A percentile compares a stretch with the other conserved stretches of the same genome.
phyloP scores from a whole-genome alignment of 306 rosid genomes.

The Aeschynomene evenia region DNA sequence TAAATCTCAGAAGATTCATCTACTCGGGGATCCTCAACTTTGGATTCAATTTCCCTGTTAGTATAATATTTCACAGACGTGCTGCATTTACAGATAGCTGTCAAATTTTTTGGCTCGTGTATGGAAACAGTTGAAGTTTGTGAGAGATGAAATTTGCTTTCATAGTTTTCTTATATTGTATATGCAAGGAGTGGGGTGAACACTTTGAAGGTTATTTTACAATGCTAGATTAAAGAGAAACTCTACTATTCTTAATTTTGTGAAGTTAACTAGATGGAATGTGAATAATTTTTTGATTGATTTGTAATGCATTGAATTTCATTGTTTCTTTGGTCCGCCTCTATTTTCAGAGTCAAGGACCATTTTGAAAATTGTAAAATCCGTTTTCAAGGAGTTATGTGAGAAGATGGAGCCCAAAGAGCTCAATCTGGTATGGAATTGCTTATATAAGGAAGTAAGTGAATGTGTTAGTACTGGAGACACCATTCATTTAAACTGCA shows the following conservation, averaged over 20 bases:
- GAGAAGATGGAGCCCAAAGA: conserved; percentile 64
- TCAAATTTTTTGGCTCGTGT: not conserved
- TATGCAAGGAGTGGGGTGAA: not conserved
- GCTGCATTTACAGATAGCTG: not conserved
- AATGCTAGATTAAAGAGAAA: not conserved
- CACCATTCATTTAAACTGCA: conserved; percentile 40
- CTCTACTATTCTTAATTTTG: conserved; percentile 5
- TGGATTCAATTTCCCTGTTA: not conserved
- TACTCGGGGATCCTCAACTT: not conserved
- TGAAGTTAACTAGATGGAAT: conserved; percentile 4
- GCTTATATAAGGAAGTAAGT: conserved; percentile 52
- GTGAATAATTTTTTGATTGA: conserved; percentile 10
- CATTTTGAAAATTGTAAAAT: conserved; percentile 53
- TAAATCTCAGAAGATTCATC: not conserved
- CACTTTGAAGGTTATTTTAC: too few relatives aligned
- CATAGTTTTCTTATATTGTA: not conserved
- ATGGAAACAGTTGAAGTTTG: not conserved
- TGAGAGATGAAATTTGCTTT: conserved; percentile 4
- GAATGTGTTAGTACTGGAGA: conserved; percentile 39
- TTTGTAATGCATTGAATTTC: conserved; percentile 10
- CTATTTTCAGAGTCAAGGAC: conserved; percentile 53
- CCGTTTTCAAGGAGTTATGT: conserved; percentile 56
- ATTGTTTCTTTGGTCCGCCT: conserved; percentile 21
- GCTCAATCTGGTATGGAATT: conserved; percentile 61
- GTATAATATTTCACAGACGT: not conserved